Base-by-base conservation (phyloP, 371 early-diverging fungal genomes). In the Chytridium lagenaria region DNA sequence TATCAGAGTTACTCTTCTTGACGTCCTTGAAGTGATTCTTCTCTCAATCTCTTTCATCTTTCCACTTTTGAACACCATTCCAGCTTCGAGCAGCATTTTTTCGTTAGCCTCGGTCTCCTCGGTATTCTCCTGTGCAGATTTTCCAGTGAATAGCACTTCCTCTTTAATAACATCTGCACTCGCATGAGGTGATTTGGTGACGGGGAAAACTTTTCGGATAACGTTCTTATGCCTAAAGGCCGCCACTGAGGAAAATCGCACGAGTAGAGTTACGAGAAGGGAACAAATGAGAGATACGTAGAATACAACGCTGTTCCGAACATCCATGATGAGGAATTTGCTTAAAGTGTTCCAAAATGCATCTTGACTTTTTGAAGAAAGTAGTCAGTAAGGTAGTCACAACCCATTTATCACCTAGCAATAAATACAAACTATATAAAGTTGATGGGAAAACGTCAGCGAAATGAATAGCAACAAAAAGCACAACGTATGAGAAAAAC, bases 331-430 rank as follows among this genome's bases (percentile, higher is more conserved):
- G 10, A 55, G 30, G 26, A 55, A 23, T 30, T 55, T 55, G 57
- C 26, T 30, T 10, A 55, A 10, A 30, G 57, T 55, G 26, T 55
- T 55, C 57, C 57, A 55, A 30, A 26, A 55, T 30, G 30, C 57
- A 26, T 55, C 57, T 26, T 55, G 57, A 55, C 57, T 55, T 7
- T 55, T 44, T n/a, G n/a, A n/a, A n/a, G n/a, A n/a, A n/a, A n/a
- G n/a, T n/a, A n/a, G n/a, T n/a, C n/a, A n/a, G n/a, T n/a, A n/a
- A n/a, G n/a, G n/a, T n/a, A n/a, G n/a, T n/a, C n/a, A n/a, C n/a
- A n/a, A n/a, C n/a, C n/a, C n/a, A n/a, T n/a, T n/a, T n/a, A n/a
- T n/a, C n/a, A n/a, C n/a, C n/a, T n/a, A n/a, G n/a, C n/a, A n/a
- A n/a, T n/a, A n/a, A n/a, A n/a, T n/a, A n/a, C n/a, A n/a, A n/a